Evolutionary conservation across 208 protist species (phyloP).

Genomic region (Trypanosoma mega): DNA sequence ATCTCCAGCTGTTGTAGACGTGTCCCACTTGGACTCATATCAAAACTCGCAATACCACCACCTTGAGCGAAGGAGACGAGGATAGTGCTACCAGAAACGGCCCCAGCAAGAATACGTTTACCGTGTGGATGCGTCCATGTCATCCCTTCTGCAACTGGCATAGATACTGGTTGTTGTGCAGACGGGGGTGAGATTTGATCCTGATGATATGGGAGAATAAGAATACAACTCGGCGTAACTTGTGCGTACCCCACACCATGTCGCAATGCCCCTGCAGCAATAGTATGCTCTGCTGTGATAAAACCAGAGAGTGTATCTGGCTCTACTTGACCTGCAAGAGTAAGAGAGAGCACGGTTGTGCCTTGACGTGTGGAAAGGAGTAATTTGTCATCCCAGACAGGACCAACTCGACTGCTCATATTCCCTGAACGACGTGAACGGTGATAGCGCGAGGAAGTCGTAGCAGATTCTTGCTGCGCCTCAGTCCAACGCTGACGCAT

Average conservation of each 20-base stretch:
- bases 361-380: slow-evolving; percentile 67
- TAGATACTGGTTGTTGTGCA: slow-evolving; percentile 4
- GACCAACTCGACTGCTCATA: slow-evolving; percentile 11
- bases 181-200: background rate
- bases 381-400: slow-evolving; percentile 36
- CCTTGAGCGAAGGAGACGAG: slow-evolving; percentile 60
- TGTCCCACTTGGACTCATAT: slow-evolving; percentile 55
- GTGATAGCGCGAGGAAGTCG: background rate
- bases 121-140: slow-evolving; percentile 75
- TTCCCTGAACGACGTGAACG: slow-evolving; percentile 2
- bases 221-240: slow-evolving; percentile 61
- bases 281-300: slow-evolving; percentile 64
- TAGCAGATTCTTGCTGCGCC: slow-evolving; percentile 23
- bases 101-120: slow-evolving; percentile 72
- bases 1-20: slow-evolving; percentile 57
- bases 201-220: slow-evolving; percentile 38
- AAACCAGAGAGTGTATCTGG: slow-evolving; percentile 55
- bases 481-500: slow-evolving; percentile 55
- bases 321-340: slow-evolving; percentile 45
- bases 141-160: slow-evolving; percentile 31
- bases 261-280: slow-evolving; percentile 64
- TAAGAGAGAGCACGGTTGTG: slow-evolving; percentile 56
- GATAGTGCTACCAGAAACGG: slow-evolving; percentile 43
- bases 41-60: slow-evolving; percentile 76
- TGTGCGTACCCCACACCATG: slow-evolving; percentile 76